phyloP scores from a whole-genome alignment of 441 rosid genomes.

The California macrophylla region DNA sequence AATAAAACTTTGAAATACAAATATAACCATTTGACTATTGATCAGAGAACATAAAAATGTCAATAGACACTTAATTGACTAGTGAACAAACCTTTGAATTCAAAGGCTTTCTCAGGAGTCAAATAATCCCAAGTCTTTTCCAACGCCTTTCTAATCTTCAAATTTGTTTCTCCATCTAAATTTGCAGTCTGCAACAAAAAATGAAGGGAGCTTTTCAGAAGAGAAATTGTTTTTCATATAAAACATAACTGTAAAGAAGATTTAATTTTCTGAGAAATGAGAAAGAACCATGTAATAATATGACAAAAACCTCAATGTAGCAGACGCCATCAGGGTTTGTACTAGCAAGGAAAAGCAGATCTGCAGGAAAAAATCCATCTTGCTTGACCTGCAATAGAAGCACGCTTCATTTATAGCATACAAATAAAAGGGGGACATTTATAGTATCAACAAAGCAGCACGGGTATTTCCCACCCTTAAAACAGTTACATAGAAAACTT shows the following conservation, averaged over 20 bases:
- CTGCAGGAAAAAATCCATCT: slow-evolving; percentile 92
- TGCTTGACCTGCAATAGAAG: slow-evolving; percentile 63
- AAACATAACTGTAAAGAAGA: background rate
- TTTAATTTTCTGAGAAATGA: background rate
- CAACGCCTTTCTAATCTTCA: slow-evolving; percentile 92
- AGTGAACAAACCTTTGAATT: slow-evolving; percentile 60
- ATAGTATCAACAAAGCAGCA: background rate
- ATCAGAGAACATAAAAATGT: background rate
- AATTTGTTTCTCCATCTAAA: slow-evolving; percentile 98
- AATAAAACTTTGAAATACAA: background rate
- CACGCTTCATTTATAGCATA: slow-evolving; percentile 12
- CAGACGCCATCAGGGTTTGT: slow-evolving; percentile 93
- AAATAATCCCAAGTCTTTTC: slow-evolving; percentile 98
- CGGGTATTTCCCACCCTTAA: background rate
- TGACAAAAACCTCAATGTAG: slow-evolving; percentile 71
- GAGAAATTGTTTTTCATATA: background rate
- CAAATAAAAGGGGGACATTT: background rate
- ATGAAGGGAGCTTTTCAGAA: background rate
- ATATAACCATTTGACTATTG: background rate
- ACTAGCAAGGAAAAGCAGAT: slow-evolving; percentile 79
- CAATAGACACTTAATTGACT: background rate
- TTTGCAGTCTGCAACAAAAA: slow-evolving; percentile 73
- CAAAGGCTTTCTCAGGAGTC: slow-evolving; percentile 74
- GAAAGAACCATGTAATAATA: background rate
- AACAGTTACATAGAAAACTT: background rate